Evolutionary conservation across 306 rosid species (phyloP).

Genomic region (Luffa aegyptiaca): DNA sequence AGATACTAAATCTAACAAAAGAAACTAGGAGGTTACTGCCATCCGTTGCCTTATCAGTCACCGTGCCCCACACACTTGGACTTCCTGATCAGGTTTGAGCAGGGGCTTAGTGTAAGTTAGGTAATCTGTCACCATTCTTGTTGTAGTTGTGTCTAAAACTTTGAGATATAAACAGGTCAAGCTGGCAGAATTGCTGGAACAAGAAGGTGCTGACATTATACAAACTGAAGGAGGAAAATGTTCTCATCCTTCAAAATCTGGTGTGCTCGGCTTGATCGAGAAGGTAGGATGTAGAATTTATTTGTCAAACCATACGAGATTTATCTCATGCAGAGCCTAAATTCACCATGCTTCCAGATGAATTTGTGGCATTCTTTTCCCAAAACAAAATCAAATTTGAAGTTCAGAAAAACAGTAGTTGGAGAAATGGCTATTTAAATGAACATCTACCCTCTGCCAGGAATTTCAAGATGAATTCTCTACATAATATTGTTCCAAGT

Average conservation of each 20-base stretch:
- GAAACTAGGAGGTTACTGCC: slow-evolving; percentile 76
- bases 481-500: neutral
- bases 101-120: neutral
- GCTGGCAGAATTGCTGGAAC: slow-evolving; percentile 81
- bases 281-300: slow-evolving; percentile 36
- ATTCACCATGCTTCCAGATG: neutral
- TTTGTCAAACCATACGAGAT: neutral
- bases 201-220: slow-evolving; percentile 73
- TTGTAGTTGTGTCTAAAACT: neutral
- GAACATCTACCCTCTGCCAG: neutral
- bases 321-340: neutral
- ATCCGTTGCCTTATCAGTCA: slow-evolving; percentile 57
- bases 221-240: slow-evolving; percentile 96
- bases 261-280: slow-evolving; percentile 86
- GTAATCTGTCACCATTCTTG: neutral
- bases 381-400: neutral
- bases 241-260: slow-evolving; percentile 69
- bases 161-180: slow-evolving; percentile 43
- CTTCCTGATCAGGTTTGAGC: slow-evolving; percentile 80
- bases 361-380: neutral
- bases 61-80: slow-evolving; percentile 90
- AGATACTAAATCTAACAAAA: slow-evolving; percentile 71
- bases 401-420: neutral
- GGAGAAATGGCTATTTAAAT: neutral
- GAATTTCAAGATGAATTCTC: neutral